Evolutionary conservation across 1,139 yeast species (phyloP), one percentile per base, ranked within the genome.

Genomic region (Geotrichum australiense): DNA sequence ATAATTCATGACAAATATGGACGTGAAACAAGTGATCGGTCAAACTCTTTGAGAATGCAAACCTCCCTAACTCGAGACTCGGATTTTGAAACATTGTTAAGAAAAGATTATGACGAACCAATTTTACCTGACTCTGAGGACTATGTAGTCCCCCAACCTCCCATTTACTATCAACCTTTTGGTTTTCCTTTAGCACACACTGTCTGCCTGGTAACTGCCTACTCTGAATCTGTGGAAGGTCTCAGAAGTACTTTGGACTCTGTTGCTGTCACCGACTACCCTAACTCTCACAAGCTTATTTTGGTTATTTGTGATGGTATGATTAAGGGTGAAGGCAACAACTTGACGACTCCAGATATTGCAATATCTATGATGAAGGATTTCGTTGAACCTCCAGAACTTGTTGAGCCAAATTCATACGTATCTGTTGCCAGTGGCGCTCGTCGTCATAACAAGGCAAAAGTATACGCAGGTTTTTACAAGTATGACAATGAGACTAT

Each of bases 111-210:
- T 24, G 45, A 45, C 4, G 26, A 34, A 11, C 34, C 48, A 14
- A 28, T 23, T 32, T 47, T 24, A 3, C 41, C 46, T 4, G 50
- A 49, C 14, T 65, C 83, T 50, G 76, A 80, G 26, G 76, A 85
- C 7, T 80, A 80, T 48, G 65, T 82, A 19, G 80, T 89, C 41
- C 93, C 93, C 1, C 97, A 89, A 61, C 96, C 97, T 2, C 94
- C 95, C 1, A 74, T 79, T 14, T 84, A 76, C 50, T 87, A 78
- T 65, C 89, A 81, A 66, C 97, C 97, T 5, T 86, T 74, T 63
- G 85, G 82, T 0, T 84, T 69, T 58, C 98, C 97, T 10, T 70
- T 91, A 49, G 86, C 42, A 2, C 42, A 86, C 56, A 49, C 61
- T 2, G 55, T 61, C 11, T 60, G 64, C 31, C 53, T 59, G 24